Evolutionary conservation across 176 grass and related monocot species (phyloP).

Genomic region (Rhynchospora pubera): DNA sequence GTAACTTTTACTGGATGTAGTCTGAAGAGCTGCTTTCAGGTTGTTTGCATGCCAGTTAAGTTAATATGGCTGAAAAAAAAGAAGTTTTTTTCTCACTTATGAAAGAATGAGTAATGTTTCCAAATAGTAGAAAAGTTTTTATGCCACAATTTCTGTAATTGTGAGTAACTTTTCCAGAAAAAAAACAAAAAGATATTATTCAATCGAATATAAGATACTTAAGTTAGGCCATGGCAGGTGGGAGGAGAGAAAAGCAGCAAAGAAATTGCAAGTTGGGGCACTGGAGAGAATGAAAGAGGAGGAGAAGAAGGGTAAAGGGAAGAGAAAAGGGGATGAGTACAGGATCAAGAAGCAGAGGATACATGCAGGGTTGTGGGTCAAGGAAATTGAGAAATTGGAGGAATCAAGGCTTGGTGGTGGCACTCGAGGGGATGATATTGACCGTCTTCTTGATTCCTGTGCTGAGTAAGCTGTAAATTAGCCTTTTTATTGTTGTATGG

Average conservation of each 20-base stretch:
- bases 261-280: conserved; percentile 13
- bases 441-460: conserved; percentile 83
- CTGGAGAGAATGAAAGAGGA: conserved; percentile 8
- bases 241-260: conserved; percentile 22
- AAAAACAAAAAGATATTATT: neutral
- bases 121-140: neutral
- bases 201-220: neutral
- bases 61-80: no score
- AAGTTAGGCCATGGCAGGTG: conserved; percentile 4
- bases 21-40: neutral
- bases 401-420: conserved; percentile 60
- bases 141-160: neutral
- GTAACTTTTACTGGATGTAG: neutral
- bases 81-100: no score
- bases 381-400: conserved; percentile 93
- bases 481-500: neutral
- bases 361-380: conserved; percentile 78
- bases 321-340: conserved; percentile 55
- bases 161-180: neutral
- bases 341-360: conserved; percentile 86
- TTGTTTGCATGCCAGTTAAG: neutral
- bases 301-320: conserved; percentile 32
- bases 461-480: conserved; percentile 46
- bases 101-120: neutral
- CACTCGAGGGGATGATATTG: conserved; percentile 56